Evolutionary conservation across 1,139 yeast species (phyloP), one percentile per base, ranked within the genome.

Genomic region (Pichia sp.): DNA sequence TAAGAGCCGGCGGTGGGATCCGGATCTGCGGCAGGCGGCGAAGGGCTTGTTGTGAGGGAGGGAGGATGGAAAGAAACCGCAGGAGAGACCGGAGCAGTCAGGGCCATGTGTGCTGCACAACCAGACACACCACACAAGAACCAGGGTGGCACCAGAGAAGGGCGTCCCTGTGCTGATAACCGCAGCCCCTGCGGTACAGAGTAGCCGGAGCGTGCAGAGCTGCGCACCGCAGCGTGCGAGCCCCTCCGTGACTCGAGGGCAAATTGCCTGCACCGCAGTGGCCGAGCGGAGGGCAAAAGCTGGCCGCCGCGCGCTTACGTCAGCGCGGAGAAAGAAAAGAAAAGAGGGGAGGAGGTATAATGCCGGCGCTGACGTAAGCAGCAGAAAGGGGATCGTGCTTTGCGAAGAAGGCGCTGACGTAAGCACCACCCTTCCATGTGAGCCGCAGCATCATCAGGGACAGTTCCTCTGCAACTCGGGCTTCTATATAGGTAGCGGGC

Each of bases 191-290:
- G 19, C 41, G 8, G 16, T 38, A n/a, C 41, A 11, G 41, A 38
- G 41, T 16, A 38, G 16, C 41, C 41, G 15, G 16, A 38, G 32
- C 13, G n/a, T 15, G 32, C 47, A 7, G 15, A n/a, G n/a, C 26
- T 15, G 19, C 16, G 26, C 26, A 23, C 26, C 26, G 26, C 26
- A 23, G 26, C 26, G 26, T 23, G 26, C 26, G 26, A 23, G 26
- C 26, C 26, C 26, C 26, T n/a, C 50, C n/a, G 49, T 23, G 40
- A 29, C 49, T 38, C 41, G n/a, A 38, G 41, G 41, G 41, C 41
- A 38, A 38, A 38, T 38, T 38, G 41, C 41, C 41, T 13, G 16
- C 15, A 38, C 41, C 16, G 41, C 16, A 38, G 19, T 38, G 41
- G 41, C 13, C 16, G 41, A 8, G 8, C 13, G 41, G 41, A n/a